Base-by-base conservation (phyloP, 108 stramenopile species). In the Aureococcus anophagefferens region DNA sequence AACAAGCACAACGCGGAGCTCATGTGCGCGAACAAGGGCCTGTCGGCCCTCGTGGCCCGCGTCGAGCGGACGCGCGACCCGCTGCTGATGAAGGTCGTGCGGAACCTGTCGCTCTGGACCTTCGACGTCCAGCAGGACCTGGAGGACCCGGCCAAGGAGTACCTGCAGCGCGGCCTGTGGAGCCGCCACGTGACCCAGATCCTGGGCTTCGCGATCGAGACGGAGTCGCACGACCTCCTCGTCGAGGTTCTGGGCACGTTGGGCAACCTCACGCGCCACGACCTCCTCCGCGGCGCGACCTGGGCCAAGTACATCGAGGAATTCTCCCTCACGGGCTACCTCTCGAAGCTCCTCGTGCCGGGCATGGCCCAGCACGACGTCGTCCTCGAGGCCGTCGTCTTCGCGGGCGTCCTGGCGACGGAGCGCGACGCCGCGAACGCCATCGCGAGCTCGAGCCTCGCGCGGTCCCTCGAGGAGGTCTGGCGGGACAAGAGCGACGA, bases 331-430 rank as follows among this genome's bases (percentile, higher is more conserved):
- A 35, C 63, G 0, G 67, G 63, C 4, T 74, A 86, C 65, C n/a
- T 88, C n/a, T 33, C 78, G n/a, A 81, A 80, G 76, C 69, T 82
- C 5, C 76, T 86, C 33, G 67, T 82, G 11, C 86, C 87, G 7
- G 87, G 87, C 33, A 80, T 85, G 82, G 65, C 84, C 14, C 76
- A 87, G 64, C 72, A 82, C 35, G 87, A 88, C 67, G 66, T 88
- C 7, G 62, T 84, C 0, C 65, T 88, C 16, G 87, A 86, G 74
- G 46, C 70, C 18, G 73, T 82, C 25, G 62, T 80, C 15, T 45
- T 82, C 36, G 66, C 74, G 34, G 73, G 73, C 0, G 79, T 36
- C 33, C 51, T 77, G 44, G 79, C 81, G 5, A 34, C 77, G 31
- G 81, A 82, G 33, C 31, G 66, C 11, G 63, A 77, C 51, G 79